A percentile compares a stretch with the other conserved stretches of the same genome.
Conservation (phyloP, 1,284 basidiomycete genomes). For the Rhodotorula glutinis region DNA sequence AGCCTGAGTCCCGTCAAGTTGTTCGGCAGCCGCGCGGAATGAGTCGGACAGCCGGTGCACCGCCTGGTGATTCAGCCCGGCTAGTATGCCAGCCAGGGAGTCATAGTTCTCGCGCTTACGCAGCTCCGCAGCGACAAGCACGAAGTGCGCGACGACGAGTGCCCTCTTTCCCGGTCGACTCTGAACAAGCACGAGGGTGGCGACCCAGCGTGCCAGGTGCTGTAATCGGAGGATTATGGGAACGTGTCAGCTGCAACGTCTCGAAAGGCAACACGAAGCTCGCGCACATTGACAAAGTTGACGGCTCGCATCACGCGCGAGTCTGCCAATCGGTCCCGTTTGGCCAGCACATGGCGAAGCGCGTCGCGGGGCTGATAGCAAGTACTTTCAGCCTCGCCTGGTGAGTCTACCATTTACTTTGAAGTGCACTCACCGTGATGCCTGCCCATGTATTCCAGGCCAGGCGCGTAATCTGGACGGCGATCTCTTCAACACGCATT, state of each 20-base stretch:
- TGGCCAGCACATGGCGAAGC: slow-evolving; percentile 45
- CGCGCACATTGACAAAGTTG: slow-evolving; percentile 43
- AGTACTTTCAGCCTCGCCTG: not conserved
- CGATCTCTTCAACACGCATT: slow-evolving; percentile 39
- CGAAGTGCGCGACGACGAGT: slow-evolving; percentile 43
- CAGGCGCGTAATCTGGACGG: slow-evolving; percentile 44
- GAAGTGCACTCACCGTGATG: slow-evolving; percentile 34
- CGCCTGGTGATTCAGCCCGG: slow-evolving; percentile 45
- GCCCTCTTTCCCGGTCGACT: slow-evolving; percentile 40
- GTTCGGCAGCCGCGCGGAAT: slow-evolving; percentile 37
- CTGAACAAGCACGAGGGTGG: slow-evolving; percentile 45
- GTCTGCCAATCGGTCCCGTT: slow-evolving; percentile 40
- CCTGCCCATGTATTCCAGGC: slow-evolving; percentile 43
- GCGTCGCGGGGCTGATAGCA: slow-evolving; percentile 43
- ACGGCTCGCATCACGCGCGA: slow-evolving; percentile 41
- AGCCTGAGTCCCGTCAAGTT: slow-evolving; percentile 25
- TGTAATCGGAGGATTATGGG: not conserved
- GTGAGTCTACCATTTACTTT: too few species aligned
- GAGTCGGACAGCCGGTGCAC: slow-evolving; percentile 44
- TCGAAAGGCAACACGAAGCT: not conserved
- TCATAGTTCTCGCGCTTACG: slow-evolving; percentile 46
- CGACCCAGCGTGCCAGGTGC: slow-evolving; percentile 41
- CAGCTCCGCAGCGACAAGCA: slow-evolving; percentile 42
- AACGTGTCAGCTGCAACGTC: not conserved
- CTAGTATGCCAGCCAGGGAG: slow-evolving; percentile 45